Conservation (phyloP, 2,329 filamentous ascomycete genomes). For the Pseudogymnoascus sp. region DNA sequence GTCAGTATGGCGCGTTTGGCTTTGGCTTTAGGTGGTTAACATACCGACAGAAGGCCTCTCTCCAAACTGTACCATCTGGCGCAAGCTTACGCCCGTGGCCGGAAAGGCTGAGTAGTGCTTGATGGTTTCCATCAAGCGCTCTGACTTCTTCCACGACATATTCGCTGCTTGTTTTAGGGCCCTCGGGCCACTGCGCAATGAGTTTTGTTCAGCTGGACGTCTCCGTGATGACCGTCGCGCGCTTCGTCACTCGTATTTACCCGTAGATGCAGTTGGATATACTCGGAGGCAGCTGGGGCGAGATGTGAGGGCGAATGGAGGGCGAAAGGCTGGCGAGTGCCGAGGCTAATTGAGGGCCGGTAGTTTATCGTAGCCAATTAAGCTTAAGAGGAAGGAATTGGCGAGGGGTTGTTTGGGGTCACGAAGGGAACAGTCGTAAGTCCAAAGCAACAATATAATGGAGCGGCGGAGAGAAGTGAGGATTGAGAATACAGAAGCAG, state of each 20-base stretch:
- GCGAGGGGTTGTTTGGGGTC: background rate
- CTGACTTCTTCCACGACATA: slow-evolving; percentile 92
- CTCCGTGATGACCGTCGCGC: background rate
- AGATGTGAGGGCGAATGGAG: background rate
- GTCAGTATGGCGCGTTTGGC: slow-evolving; percentile 10
- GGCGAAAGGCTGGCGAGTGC: background rate
- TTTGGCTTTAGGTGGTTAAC: slow-evolving; percentile 22
- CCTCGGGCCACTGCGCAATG: slow-evolving; percentile 21
- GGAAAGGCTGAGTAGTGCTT: slow-evolving; percentile 95
- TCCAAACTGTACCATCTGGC: slow-evolving; percentile 99
- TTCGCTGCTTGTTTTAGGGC: slow-evolving; percentile 26
- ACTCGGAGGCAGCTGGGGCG: background rate
- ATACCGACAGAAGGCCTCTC: slow-evolving; percentile 83
- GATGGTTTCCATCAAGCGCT: slow-evolving; percentile 93
- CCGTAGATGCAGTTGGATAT: background rate
- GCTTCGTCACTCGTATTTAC: background rate
- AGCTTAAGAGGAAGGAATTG: background rate
- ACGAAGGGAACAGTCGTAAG: background rate
- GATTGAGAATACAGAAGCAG: background rate
- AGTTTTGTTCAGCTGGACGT: background rate
- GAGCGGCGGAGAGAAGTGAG: background rate
- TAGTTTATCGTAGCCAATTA: slow-evolving; percentile 2
- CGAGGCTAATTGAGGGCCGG: background rate
- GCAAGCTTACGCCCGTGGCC: slow-evolving; percentile 87
- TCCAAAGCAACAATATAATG: background rate